Percentiles rank a stretch among this genome's conserved stretches.
phyloP scores from a whole-genome alignment of 495 filamentous ascomycete species.

The Niebla homalea region DNA sequence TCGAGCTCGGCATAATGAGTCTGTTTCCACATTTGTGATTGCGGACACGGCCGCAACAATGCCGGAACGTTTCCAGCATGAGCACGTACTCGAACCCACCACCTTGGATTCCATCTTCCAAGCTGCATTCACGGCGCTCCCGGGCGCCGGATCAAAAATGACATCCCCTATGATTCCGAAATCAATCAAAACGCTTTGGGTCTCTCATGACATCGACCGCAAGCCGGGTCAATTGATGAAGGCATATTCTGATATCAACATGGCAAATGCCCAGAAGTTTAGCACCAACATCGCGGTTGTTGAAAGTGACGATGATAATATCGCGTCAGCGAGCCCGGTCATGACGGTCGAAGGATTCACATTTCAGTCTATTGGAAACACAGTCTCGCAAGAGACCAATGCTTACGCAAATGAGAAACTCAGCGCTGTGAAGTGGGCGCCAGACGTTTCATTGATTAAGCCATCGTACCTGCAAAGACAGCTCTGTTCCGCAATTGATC shows the following conservation, averaged over 20 bases:
- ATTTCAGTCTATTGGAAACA: neutral
- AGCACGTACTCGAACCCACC: neutral
- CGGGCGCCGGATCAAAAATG: neutral
- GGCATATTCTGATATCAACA: neutral
- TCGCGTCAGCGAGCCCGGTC: neutral
- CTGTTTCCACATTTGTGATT: slow-evolving; percentile 1
- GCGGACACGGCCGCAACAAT: neutral
- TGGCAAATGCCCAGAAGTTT: neutral
- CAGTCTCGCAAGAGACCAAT: no score
- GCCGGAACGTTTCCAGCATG: neutral
- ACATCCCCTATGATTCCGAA: neutral
- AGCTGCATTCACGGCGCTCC: neutral
- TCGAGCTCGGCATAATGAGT: neutral
- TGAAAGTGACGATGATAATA: slow-evolving; percentile 12
- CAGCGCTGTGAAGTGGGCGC: no score
- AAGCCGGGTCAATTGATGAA: neutral
- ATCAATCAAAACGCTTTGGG: slow-evolving; percentile 1
- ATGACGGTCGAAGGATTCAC: neutral
- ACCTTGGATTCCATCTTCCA: slow-evolving; percentile 3
- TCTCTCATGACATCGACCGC: neutral
- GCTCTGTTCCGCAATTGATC: no score
- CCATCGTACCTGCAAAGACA: no score
- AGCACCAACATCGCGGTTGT: neutral
- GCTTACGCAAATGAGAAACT: no score
- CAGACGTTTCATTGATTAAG: no score